Percentiles rank a stretch among this genome's conserved stretches.
Conservation (phyloP, 192 early-diverging fungal genomes). For the Gaertneriomyces sp. region DNA sequence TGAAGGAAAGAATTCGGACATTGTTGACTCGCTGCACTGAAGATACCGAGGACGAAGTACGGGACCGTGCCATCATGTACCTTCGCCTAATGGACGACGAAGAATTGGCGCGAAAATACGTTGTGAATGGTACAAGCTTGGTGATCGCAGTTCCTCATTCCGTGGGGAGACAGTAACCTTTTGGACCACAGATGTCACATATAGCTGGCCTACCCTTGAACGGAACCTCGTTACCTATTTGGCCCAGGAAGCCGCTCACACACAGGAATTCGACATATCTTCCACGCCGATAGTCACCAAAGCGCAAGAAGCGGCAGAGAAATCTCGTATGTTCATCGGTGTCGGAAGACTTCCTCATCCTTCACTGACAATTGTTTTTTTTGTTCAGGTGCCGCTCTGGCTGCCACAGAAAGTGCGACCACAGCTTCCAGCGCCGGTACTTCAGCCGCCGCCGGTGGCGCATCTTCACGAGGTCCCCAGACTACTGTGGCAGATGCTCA, state of each 20-base stretch:
- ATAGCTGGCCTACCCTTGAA: constrained; percentile 80
- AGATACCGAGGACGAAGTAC: constrained; percentile 97
- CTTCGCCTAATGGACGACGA: constrained; percentile 74
- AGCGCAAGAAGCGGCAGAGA: constrained; percentile 79
- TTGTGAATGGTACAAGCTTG: constrained; percentile 67
- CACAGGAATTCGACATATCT: constrained; percentile 71
- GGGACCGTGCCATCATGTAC: constrained; percentile 90
- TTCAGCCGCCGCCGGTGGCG: background rate
- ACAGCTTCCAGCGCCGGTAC: constrained; percentile 7
- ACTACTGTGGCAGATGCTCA: constrained; percentile 51
- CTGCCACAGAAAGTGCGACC: constrained; percentile 32
- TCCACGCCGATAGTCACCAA: constrained; percentile 78
- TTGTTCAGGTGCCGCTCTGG: constrained; percentile 34
- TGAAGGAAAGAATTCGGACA: constrained; percentile 63
- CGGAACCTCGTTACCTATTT: constrained; percentile 84
- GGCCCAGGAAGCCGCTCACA: constrained; percentile 55
- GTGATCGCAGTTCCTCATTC: constrained; percentile 6
- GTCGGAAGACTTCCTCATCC: background rate
- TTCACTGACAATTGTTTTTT: background rate
- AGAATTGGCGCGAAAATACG: constrained; percentile 60
- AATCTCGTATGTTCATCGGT: constrained; percentile 44
- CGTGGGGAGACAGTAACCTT: background rate
- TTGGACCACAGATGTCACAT: constrained; percentile 67
- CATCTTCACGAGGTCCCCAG: too few relatives aligned
- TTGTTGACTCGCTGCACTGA: constrained; percentile 88